These are phyloP conservation scores for Escallonia herrerae DNA, from an alignment of 129 eudicot genomes.

Conservation along the genomic window DNA sequence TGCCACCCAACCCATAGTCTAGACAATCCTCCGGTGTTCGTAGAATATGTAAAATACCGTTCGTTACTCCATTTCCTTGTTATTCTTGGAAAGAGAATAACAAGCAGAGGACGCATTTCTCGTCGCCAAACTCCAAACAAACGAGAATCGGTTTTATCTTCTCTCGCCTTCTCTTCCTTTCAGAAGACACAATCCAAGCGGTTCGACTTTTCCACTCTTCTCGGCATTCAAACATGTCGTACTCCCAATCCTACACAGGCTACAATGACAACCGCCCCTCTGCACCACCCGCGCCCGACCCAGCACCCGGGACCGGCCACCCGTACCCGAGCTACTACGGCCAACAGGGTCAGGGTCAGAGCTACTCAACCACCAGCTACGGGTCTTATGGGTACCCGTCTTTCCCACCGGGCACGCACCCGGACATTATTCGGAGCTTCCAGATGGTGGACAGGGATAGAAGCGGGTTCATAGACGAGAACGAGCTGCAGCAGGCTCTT, in stretches of 20 bases:
- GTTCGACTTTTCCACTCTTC: background rate
- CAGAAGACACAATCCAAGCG: constrained; percentile 3
- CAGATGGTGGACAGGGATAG: constrained; percentile 76
- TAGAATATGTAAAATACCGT: no score
- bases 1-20: no score
- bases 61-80: no score
- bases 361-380: background rate
- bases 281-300: constrained; percentile 52
- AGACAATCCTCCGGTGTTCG: no score
- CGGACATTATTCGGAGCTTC: constrained; percentile 77
- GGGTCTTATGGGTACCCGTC: constrained; percentile 30
- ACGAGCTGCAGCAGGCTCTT: constrained; percentile 67
- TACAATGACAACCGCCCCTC: constrained; percentile 32
- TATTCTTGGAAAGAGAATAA: no score
- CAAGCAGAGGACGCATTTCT: no score
- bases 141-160: background rate
- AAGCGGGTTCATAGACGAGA: constrained; percentile 80
- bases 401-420: constrained; percentile 77
- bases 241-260: constrained; percentile 12
- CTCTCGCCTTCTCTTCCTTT: constrained; percentile 3
- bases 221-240: constrained; percentile 22
- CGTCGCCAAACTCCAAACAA: no score
- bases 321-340: constrained; percentile 32
- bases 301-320: constrained; percentile 28
- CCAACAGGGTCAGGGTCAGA: constrained; percentile 13